Evolutionary conservation across 129 eudicot genomes (phyloP), one percentile per base, ranked within the genome.

Genomic region (Ambrosia artemisiifolia): DNA sequence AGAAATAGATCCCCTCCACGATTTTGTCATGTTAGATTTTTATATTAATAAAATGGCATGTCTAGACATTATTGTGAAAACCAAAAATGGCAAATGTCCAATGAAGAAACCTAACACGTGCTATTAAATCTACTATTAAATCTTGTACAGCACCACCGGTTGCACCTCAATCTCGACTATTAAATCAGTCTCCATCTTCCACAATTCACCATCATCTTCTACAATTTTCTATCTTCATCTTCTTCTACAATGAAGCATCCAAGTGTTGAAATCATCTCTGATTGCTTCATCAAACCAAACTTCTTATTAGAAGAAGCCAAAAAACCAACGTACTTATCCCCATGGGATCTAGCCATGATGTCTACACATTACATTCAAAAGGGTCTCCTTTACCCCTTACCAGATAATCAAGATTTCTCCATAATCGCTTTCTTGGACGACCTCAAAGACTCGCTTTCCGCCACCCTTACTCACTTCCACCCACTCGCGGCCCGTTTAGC

Each of bases 401-500:
- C 69, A 20, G 28, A 70, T 17, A 49, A 71, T 36, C 82, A 71
- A 65, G 60, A 71, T 20, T 56, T 78, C 60, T 56, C 78, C 66
- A 24, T 24, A 11, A n/a, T 48, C 13, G 24, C 61, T 44, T 76
- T 69, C 76, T 16, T 85, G 36, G 59, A 78, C 3, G 75, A 75
- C 54, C 95, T 88, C 44, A 85, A 81, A 65, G 60, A 78, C 34
- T 70, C 91, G 0, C 91, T 85, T 17, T 76, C 91, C 18, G 49
- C 12, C 30, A 83, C 95, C 24, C 89, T 88, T 12, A 67, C 61
- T n/a, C 85, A 85, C 55, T 88, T 85, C 71, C 79, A 80, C 68
- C 91, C 88, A 0, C 80, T 88, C 17, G 91, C 95, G 10, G 91
- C 87, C 44, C 91, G 86, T 14, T 74, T 88, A 3, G 69, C 80